Evolutionary conservation across 495 filamentous ascomycete species (phyloP).

Genomic region (Cercophora samala): DNA sequence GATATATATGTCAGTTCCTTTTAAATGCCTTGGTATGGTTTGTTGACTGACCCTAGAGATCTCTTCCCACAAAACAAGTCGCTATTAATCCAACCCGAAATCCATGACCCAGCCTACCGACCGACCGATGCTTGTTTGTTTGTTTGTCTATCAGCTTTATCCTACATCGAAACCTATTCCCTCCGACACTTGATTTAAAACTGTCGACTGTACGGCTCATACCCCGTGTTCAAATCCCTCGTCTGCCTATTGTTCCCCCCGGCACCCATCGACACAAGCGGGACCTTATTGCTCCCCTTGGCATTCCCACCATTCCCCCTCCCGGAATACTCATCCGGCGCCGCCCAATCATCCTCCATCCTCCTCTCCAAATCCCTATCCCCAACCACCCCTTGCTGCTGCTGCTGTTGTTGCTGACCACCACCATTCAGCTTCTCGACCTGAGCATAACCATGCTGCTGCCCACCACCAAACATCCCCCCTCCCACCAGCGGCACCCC

Average conservation of each 20-base stretch:
- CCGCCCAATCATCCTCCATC: conserved; percentile 27
- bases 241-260: conserved; percentile 18
- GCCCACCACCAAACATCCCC: conserved; percentile 10
- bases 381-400: not conserved
- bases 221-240: conserved; percentile 22
- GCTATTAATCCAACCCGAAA: too few species aligned
- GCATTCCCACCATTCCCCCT: not conserved
- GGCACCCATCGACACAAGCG: conserved; percentile 13
- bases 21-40: too few species aligned
- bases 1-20: too few species aligned
- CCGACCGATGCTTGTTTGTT: too few species aligned
- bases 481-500: conserved; percentile 7
- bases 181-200: not conserved
- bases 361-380: conserved; percentile 9
- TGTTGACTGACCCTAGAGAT: too few species aligned
- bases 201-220: conserved; percentile 18
- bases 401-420: conserved; percentile 5
- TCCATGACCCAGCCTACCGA: too few species aligned
- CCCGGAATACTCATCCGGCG: conserved; percentile 24
- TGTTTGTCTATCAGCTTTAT: too few species aligned
- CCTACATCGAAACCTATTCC: too few species aligned
- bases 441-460: conserved; percentile 35
- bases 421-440: conserved; percentile 33
- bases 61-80: too few species aligned
- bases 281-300: not conserved